Evolutionary conservation across 345 rosid species (phyloP).

Genomic region (Syzygium aqueum): DNA sequence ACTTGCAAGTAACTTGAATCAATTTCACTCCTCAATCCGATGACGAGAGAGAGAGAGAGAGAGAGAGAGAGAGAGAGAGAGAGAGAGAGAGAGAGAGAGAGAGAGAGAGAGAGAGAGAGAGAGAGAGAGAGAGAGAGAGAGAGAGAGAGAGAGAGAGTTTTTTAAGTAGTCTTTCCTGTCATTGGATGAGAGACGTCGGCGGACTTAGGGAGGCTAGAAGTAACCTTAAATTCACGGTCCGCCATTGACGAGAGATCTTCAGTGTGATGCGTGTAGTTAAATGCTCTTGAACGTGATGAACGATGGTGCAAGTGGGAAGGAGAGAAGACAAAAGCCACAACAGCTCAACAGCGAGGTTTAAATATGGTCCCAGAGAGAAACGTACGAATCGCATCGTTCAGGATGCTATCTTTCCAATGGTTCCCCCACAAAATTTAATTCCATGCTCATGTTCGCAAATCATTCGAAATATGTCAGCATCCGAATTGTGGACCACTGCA

Average conservation of each 20-base stretch:
- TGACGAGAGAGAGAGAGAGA: not conserved
- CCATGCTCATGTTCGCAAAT: not conserved
- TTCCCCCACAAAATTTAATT: not conserved
- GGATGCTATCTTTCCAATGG: not conserved
- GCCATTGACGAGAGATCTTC: not conserved
- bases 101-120: not conserved
- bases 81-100: not conserved
- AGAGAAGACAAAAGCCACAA: not conserved
- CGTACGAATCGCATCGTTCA: not conserved
- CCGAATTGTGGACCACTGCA: not conserved
- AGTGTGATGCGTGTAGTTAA: not conserved
- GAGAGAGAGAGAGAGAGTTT: not conserved
- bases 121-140: not conserved
- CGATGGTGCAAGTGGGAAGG: not conserved
- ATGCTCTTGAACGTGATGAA: rapidly evolving
- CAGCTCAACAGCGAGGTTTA: not conserved
- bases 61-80: not conserved
- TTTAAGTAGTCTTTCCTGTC: not conserved
- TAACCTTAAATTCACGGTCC: not conserved
- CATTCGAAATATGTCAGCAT: no score
- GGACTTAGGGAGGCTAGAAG: not conserved
- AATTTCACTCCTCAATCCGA: not conserved
- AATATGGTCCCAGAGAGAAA: not conserved
- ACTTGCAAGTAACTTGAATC: not conserved
- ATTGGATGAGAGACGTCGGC: not conserved